A percentile compares a stretch with the other conserved stretches of the same genome.
Evolutionary conservation across 1,284 basidiomycete genomes (phyloP).

Genomic region (Ceratobasidium papillatum): DNA sequence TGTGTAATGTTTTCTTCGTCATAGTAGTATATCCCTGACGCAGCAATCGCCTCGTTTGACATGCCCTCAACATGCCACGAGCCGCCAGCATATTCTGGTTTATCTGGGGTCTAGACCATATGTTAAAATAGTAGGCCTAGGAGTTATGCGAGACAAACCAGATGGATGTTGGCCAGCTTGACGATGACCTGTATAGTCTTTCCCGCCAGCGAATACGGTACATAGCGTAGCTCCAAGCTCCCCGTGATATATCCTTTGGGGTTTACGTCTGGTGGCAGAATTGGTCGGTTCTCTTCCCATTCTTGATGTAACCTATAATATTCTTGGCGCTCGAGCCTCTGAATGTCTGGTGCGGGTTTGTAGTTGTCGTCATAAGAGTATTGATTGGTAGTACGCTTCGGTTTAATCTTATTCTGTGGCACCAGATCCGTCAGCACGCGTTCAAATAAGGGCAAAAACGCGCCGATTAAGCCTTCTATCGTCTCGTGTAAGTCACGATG

Average conservation of each 20-base stretch:
- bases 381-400: neutral
- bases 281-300: constrained; percentile 17
- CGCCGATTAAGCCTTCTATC: constrained; percentile 46
- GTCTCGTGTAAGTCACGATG: constrained; percentile 44
- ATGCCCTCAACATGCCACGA: constrained; percentile 55
- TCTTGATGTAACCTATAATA: constrained; percentile 30
- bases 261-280: constrained; percentile 44
- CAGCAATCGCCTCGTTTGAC: constrained; percentile 60
- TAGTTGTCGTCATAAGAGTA: constrained; percentile 3
- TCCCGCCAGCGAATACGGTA: constrained; percentile 46
- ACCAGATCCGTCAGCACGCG: constrained; percentile 48
- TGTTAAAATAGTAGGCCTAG: neutral
- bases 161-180: constrained; percentile 61
- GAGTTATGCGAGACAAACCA: constrained; percentile 43
- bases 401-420: neutral
- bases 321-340: neutral
- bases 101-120: constrained; percentile 54
- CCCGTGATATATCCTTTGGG: constrained; percentile 42
- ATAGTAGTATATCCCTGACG: constrained; percentile 56
- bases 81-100: constrained; percentile 51
- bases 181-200: constrained; percentile 59
- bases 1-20: constrained; percentile 44
- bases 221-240: constrained; percentile 41
- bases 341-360: neutral
- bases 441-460: constrained; percentile 50